These are phyloP conservation scores for Danielozyma ontarioensis DNA, from an alignment of 805 yeast species.

Conservation along the genomic window DNA sequence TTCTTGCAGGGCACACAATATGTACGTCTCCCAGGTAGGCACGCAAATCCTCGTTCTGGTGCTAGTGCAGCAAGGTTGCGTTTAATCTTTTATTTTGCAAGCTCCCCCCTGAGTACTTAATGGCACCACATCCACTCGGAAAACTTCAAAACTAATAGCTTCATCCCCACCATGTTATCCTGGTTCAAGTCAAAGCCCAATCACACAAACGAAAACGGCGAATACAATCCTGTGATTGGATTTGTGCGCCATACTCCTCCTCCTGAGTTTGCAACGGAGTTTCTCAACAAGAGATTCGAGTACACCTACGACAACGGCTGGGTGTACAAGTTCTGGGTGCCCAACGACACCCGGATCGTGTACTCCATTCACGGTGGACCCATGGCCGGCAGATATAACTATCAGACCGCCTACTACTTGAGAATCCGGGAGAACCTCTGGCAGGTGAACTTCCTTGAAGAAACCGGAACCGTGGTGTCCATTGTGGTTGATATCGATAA, in stretches of 20 bases:
- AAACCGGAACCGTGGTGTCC: neutral
- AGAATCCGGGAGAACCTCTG: slow-evolving; percentile 1
- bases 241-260: slow-evolving; percentile 1
- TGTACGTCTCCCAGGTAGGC: too few species aligned
- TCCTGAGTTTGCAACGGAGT: slow-evolving; percentile 1
- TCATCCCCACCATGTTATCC: neutral
- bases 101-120: too few species aligned
- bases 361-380: slow-evolving; percentile 5
- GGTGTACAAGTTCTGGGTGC: slow-evolving; percentile 4
- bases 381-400: slow-evolving; percentile 5
- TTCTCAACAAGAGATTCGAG: slow-evolving; percentile 2
- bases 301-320: slow-evolving; percentile 5
- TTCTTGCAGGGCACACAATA: too few species aligned
- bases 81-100: too few species aligned
- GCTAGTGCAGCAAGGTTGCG: too few species aligned
- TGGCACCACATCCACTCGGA: too few species aligned
- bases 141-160: too few species aligned
- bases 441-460: neutral
- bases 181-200: neutral
- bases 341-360: slow-evolving; percentile 2
- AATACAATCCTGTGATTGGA: slow-evolving; percentile 4
- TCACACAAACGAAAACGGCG: neutral
- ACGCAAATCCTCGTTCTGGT: too few species aligned
- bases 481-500: neutral
- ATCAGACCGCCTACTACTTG: slow-evolving; percentile 4